Percentiles rank a stretch among this genome's conserved stretches.
Evolutionary conservation across 805 yeast species (phyloP).

Genomic region (Cyberlindnera samutprakarnensis): DNA sequence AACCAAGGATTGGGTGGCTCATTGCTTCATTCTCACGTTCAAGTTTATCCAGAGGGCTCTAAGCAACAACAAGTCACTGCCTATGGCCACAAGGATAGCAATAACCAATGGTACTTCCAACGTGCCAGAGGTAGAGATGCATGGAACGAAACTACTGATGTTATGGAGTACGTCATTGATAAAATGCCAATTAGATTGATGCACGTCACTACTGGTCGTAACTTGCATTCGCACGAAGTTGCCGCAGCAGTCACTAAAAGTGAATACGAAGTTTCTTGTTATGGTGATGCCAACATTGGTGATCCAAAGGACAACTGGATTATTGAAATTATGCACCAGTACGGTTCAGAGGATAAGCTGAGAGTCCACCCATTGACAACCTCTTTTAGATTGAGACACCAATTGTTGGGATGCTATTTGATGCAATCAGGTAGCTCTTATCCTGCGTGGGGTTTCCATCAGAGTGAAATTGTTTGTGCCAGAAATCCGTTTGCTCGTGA

Average conservation of each 20-base stretch:
- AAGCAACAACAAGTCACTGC: conserved; percentile 75
- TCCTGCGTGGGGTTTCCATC: conserved; percentile 98
- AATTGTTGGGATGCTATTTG: conserved; percentile 70
- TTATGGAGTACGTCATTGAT: conserved; percentile 32
- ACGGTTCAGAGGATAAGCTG: conserved; percentile 42
- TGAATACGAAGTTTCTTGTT: conserved; percentile 76
- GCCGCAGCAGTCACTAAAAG: conserved; percentile 56
- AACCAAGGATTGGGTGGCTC: conserved; percentile 73
- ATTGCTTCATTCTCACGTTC: conserved; percentile 68
- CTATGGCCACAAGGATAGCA: conserved; percentile 66
- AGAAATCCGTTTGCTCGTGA: conserved; percentile 62
- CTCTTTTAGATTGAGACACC: conserved; percentile 67
- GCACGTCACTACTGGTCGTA: conserved; percentile 56
- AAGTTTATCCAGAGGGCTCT: conserved; percentile 69
- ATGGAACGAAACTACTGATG: conserved; percentile 19
- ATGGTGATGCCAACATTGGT: conserved; percentile 58
- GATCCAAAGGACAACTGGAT: conserved; percentile 75
- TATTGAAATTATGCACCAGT: conserved; percentile 58
- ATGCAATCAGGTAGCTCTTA: conserved; percentile 74
- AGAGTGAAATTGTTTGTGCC: conserved; percentile 88
- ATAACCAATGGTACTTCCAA: conserved; percentile 63
- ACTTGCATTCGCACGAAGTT: conserved; percentile 66
- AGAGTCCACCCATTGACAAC: conserved; percentile 76
- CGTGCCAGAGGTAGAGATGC: conserved; percentile 43
- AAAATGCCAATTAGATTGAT: conserved; percentile 56